Base-by-base conservation (phyloP, 1,139 yeast species). In the Taphrina communis region DNA sequence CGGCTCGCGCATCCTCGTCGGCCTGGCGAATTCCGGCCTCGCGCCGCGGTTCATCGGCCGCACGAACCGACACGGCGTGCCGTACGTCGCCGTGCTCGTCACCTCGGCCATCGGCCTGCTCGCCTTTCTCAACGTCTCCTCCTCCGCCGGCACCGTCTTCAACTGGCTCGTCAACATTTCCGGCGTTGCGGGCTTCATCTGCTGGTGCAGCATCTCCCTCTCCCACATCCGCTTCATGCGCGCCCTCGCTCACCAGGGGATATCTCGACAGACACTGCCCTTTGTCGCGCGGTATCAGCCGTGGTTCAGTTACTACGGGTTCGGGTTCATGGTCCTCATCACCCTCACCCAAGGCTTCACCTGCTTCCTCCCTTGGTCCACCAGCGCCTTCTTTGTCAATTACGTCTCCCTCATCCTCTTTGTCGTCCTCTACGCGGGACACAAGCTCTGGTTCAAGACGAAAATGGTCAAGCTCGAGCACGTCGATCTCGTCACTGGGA, bases 111-210 rank as follows among this genome's bases (percentile, higher is more conserved):
- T 82, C 73, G 79, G 81, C 9, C 76, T 78, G 50, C 73, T 84
- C 72, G 92, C 92, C 0, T 88, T 86, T 77, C 82, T 93, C 82
- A 90, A 88, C 52, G 82, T 86, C 70, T 83, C 89, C 42, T 78
- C 83, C 19, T 83, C 84, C 59, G 95, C 96, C 65, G 80, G 81
- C 42, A 81, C 83, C 17, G 97, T 92, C 9, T 93, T 92, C 80
- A 80, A 83, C 74, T 93, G 97, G 93, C 84, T 93, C 72, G 84
- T 92, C 74, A 90, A 90, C 79, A 87, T 93, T 60, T 86, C 90
- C 53, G 86, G 88, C 19, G 84, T 86, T 31, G 85, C 87, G 11
- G 78, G 85, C 59, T 82, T 85, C 73, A 77, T 84, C 71, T 81
- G 85, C 21, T 85, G 86, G 80, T 78, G 82, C 12, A 79, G 82